phyloP scores from a whole-genome alignment of 75 land plant genomes.

The Azolla pinnata region DNA sequence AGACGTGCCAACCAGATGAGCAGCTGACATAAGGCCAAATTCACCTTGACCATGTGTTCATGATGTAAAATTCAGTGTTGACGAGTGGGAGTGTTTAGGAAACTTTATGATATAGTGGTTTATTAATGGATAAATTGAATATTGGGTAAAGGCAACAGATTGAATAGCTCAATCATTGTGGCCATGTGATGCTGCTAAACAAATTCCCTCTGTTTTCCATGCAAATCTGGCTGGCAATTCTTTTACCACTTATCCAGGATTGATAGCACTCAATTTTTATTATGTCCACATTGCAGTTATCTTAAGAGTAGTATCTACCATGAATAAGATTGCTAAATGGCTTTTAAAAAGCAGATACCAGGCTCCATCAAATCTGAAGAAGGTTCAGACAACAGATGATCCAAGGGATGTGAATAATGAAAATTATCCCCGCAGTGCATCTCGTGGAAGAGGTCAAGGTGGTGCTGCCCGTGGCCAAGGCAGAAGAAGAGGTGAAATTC shows the following conservation, averaged over 20 bases:
- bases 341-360: conserved; percentile 5
- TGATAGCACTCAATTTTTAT: no score
- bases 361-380: not conserved
- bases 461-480: conserved; percentile 1
- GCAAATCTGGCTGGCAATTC: no score
- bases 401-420: not conserved
- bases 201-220: no score
- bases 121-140: no score
- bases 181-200: no score
- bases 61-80: not conserved
- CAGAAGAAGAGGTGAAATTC: conserved; percentile 6
- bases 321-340: no score
- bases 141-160: no score
- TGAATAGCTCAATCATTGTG: no score
- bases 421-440: not conserved
- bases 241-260: no score
- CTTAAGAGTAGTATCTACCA: no score
- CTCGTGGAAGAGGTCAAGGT: conserved; percentile 4
- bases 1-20: not conserved
- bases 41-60: not conserved
- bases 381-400: not conserved
- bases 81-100: not conserved
- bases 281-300: no score
- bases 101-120: not conserved
- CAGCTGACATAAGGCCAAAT: not conserved